phyloP scores from a whole-genome alignment of 352 stramenopile species.

The Phytophthora cactorum region DNA sequence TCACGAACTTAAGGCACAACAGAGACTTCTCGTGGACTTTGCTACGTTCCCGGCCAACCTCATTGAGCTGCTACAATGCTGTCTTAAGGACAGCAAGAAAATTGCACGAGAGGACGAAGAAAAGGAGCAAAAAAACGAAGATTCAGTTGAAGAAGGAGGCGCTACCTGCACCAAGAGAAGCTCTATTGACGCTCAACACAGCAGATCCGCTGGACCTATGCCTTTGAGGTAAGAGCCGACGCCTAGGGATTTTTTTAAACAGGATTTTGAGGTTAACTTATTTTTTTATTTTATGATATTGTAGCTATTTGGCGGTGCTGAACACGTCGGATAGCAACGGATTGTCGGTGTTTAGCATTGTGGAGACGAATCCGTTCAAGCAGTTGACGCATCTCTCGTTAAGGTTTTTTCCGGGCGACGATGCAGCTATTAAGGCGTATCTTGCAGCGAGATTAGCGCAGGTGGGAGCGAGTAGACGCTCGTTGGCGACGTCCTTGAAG shows the following conservation, averaged over 20 bases:
- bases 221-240: constrained; percentile 54
- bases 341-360: constrained; percentile 90
- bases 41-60: constrained; percentile 91
- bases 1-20: constrained; percentile 94
- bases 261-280: not conserved
- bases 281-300: constrained; percentile 3
- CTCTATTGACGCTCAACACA: constrained; percentile 12
- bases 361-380: constrained; percentile 96
- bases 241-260: not conserved
- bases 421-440: constrained; percentile 92
- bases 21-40: constrained; percentile 95
- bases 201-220: constrained; percentile 67
- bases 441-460: constrained; percentile 90
- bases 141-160: constrained; percentile 12
- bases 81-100: constrained; percentile 75
- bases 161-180: not conserved
- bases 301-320: constrained; percentile 83
- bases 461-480: constrained; percentile 58
- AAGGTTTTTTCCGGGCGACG: constrained; percentile 85
- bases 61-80: constrained; percentile 93
- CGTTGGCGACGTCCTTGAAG: constrained; percentile 47
- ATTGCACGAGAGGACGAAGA: constrained; percentile 31
- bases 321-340: constrained; percentile 70
- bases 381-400: constrained; percentile 94
- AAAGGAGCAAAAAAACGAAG: constrained; percentile 6